Evolutionary conservation across 257 asterid genomes (phyloP), one percentile per base, ranked within the genome.

Genomic region (Catharanthus roseus): DNA sequence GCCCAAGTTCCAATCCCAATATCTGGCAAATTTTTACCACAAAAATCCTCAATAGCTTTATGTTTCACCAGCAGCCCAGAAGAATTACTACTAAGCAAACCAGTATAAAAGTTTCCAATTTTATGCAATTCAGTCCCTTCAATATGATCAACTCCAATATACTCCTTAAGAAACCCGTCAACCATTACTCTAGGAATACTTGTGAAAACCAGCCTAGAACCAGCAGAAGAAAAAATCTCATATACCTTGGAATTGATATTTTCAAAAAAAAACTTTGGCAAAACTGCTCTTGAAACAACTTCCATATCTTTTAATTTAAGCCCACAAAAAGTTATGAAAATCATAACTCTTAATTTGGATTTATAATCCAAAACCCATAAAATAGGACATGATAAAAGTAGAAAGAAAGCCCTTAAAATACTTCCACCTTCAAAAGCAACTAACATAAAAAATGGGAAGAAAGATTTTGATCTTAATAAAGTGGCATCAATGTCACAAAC

Each of bases 361-460:
- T 87, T 87, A 44, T 67, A 73, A 42, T 80, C 84, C 42, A 89
- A 74, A 41, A 84, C 5, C 54, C 68, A 60, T 28, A 88, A 24
- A 7, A 93, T 7, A 0, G 98, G 96, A 31, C 67, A 85, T 0
- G 95, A 86, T 0, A 90, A 19, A 47, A 93, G 90, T 29, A 93
- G 84, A 16, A 90, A 57, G 0, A 93, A 72, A 1, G 98, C 95
- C 23, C 98, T 74, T 28, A 85, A 10, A 58, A 90, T 79, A 86
- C 96, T 69, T 31, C 98, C 98, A 50, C 91, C 97, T 80, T 93
- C 98, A 44, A 93, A 90, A 12, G 98, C 95, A 33, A 93, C 90
- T 1, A 93, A 85, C 98, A 93, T 93, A 89, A 93, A 90, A 84
- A 80, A 93, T 21, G 98, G 98, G 49, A 90, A 93, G 75, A 90